Evolutionary conservation across 208 protist species (phyloP).

Genomic region (Trypanosoma theileri): DNA sequence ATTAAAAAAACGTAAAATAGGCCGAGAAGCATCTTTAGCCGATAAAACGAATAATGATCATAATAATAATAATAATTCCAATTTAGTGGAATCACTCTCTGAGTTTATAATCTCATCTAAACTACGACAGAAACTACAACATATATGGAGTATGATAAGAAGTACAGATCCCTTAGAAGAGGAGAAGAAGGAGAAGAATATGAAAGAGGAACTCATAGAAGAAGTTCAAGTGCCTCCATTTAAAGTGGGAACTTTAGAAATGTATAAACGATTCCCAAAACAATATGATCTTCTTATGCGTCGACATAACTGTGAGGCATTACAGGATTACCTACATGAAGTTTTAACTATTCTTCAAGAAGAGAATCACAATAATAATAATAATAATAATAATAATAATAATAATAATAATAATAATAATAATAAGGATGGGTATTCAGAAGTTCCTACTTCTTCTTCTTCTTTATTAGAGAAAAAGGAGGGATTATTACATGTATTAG

Average conservation of each 20-base stretch:
- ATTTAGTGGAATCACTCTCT: no score
- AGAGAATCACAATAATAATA: not conserved
- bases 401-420: not conserved
- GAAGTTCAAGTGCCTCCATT: constrained; percentile 46
- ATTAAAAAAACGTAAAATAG: not conserved
- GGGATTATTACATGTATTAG: constrained; percentile 36
- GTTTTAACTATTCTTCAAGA: constrained; percentile 38
- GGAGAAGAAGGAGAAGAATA: not conserved
- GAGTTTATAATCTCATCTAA: constrained; percentile 15
- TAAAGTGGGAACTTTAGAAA: constrained; percentile 82
- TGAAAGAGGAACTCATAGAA: not conserved
- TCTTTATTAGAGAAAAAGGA: not conserved
- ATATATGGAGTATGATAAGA: constrained; percentile 27
- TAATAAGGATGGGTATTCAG: not conserved
- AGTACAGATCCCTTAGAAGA: not conserved
- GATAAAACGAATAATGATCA: constrained; percentile 10
- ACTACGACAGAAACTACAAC: constrained; percentile 29
- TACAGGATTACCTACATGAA: constrained; percentile 42
- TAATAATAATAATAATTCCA: not conserved
- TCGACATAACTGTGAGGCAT: constrained; percentile 59
- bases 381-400: no score
- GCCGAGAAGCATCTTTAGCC: not conserved
- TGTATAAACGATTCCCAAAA: constrained; percentile 75
- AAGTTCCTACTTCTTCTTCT: no score
- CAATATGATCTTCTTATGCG: constrained; percentile 82